Base-by-base conservation (phyloP, 1,139 yeast species). In the Scheffersomyces stambukii region DNA sequence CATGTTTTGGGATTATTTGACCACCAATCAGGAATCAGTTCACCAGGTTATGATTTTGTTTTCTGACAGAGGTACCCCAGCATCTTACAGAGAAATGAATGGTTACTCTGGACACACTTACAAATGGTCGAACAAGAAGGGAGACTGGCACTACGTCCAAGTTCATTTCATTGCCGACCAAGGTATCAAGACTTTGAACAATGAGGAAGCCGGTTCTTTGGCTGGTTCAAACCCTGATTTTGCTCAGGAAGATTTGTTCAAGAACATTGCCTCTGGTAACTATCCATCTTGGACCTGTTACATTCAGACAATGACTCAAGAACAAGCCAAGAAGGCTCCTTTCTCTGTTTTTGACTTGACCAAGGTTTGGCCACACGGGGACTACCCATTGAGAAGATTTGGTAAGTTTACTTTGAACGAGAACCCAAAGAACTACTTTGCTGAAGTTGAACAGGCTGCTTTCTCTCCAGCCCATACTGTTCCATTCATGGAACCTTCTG, bases 401-500 rank as follows among this genome's bases (percentile, higher is more conserved):
- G 91, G 89, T 53, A 73, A 74, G 59, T 67, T 81, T 42, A 69
- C 72, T 19, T 66, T 81, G 50, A 78, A 81, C 62, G 76, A 75
- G 57, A 81, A 81, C 64, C 84, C 88, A 41, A 63, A 75, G 56
- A 81, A 81, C 60, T 81, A 80, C 64, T 81, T 80, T 60, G 86
- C 86, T 44, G 89, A 81, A 54, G 78, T 80, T 47, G 91, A 81
- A 60, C 89, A 81, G 60, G 81, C 81, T 41, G 89, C 89, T 9
- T 81, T 83, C 61, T 70, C 88, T 27, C 95, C 95, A 37, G 73
- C 88, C 23, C 86, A 84, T 60, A 75, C 88, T 21, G 85, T 84
- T 34, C 94, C 94, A 33, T 84, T 81, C 46, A 77, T 81, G 71
- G 86, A 81, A 58, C 75, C 95, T 29, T 77, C 88, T 27, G 88